These are phyloP conservation scores for Coprinopsis marcescibilis DNA, from an alignment of 768 basidiomycete species.

Conservation along the genomic window DNA sequence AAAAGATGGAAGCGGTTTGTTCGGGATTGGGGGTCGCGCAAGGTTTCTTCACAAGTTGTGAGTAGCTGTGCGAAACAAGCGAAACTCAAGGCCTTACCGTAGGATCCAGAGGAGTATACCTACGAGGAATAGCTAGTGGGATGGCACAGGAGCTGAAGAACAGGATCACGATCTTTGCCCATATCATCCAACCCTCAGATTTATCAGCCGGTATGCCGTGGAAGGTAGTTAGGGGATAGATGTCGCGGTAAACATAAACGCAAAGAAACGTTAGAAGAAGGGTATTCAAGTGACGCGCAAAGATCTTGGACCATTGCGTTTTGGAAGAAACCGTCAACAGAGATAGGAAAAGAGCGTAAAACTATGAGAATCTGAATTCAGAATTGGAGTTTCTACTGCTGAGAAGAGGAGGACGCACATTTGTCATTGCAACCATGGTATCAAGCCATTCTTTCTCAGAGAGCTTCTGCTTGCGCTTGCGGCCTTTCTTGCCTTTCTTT, in stretches of 20 bases:
- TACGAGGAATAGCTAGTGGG: conserved; percentile 13
- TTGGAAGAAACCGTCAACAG: conserved; percentile 33
- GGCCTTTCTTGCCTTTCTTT: too few species aligned
- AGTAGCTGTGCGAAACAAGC: not conserved
- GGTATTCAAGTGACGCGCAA: conserved; percentile 35
- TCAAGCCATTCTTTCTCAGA: conserved; percentile 24
- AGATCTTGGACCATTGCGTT: conserved; percentile 29
- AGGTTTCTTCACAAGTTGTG: conserved; percentile 24
- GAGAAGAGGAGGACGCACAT: conserved; percentile 19
- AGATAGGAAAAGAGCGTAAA: conserved; percentile 40
- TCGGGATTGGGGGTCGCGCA: conserved; percentile 37
- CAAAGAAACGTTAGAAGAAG: conserved; percentile 10
- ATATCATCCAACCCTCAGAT: conserved; percentile 13
- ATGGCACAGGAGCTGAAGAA: conserved; percentile 7
- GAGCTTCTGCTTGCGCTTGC: conserved; percentile 11
- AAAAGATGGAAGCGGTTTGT: conserved; percentile 45
- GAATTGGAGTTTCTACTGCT: not conserved
- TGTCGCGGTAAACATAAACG: conserved; percentile 15
- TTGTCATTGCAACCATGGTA: conserved; percentile 25
- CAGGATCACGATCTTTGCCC: conserved; percentile 13
- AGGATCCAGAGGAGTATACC: conserved; percentile 14
- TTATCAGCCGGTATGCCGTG: conserved; percentile 8
- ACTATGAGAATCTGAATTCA: conserved; percentile 22
- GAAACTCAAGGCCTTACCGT: not conserved
- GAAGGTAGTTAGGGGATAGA: conserved; percentile 16